Evolutionary conservation across 495 filamentous ascomycete genomes (phyloP).

Genomic region (Entonaema liquescens): DNA sequence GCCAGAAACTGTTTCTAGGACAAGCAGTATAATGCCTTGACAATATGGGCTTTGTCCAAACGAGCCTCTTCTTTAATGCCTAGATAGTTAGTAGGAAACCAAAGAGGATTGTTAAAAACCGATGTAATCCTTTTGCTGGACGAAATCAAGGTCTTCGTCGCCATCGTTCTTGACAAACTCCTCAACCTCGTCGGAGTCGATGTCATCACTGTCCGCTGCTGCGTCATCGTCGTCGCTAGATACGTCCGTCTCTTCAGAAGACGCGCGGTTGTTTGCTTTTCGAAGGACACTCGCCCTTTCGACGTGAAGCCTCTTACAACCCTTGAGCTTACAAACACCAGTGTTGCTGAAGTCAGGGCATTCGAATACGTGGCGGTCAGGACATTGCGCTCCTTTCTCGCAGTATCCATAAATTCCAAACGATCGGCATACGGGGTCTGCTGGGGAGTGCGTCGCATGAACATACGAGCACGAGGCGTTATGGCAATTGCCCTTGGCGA

Average conservation of each 20-base stretch:
- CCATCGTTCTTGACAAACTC: slow-evolving; percentile 68
- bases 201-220: slow-evolving; percentile 81
- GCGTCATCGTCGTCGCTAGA: slow-evolving; percentile 88
- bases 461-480: slow-evolving; percentile 89
- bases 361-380: slow-evolving; percentile 85
- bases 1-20: slow-evolving; percentile 19
- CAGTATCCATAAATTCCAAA: slow-evolving; percentile 94
- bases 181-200: slow-evolving; percentile 87
- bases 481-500: slow-evolving; percentile 88
- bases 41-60: slow-evolving; percentile 25
- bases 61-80: slow-evolving; percentile 19
- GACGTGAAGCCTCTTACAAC: slow-evolving; percentile 86
- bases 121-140: slow-evolving; percentile 59
- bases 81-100: slow-evolving; percentile 35
- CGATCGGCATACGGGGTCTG: slow-evolving; percentile 80
- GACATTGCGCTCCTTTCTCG: slow-evolving; percentile 79
- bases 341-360: slow-evolving; percentile 96
- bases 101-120: slow-evolving; percentile 46
- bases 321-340: slow-evolving; percentile 81
- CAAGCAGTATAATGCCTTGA: slow-evolving; percentile 13
- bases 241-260: slow-evolving; percentile 69
- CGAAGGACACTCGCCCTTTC: slow-evolving; percentile 79
- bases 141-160: slow-evolving; percentile 50
- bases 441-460: slow-evolving; percentile 82
- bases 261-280: slow-evolving; percentile 47